These are phyloP conservation scores for Pichia nanzhaoensis DNA, from an alignment of 805 yeast genomes.

Conservation along the genomic window DNA sequence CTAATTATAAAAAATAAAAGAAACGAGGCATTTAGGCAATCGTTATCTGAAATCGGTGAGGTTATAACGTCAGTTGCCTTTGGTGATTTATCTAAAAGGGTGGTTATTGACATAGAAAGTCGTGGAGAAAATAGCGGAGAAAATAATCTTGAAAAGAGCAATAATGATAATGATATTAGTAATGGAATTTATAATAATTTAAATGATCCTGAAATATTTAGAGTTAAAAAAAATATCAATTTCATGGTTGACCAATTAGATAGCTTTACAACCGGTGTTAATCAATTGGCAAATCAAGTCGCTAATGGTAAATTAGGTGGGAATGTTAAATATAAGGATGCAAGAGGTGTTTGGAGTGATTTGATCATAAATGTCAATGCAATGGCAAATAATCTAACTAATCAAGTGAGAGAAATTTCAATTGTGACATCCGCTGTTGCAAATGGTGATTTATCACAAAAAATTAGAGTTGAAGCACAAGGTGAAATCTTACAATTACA, in stretches of 20 bases:
- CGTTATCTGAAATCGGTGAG: conserved; percentile 73
- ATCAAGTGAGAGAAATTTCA: conserved; percentile 83
- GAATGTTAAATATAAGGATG: conserved; percentile 77
- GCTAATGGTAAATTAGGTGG: conserved; percentile 90
- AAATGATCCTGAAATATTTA: conserved; percentile 66
- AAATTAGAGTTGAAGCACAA: conserved; percentile 85
- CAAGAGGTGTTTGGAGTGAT: conserved; percentile 83
- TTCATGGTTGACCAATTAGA: conserved; percentile 86
- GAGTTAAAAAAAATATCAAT: conserved; percentile 75
- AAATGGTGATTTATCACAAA: conserved; percentile 73
- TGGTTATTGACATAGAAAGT: conserved; percentile 46
- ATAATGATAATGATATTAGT: conserved; percentile 1
- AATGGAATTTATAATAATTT: conserved; percentile 39
- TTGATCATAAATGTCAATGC: conserved; percentile 79
- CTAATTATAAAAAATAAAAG: conserved; percentile 32
- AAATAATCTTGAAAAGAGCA: neutral
- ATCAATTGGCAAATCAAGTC: conserved; percentile 82
- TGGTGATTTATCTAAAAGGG: conserved; percentile 82
- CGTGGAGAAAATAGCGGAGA: neutral
- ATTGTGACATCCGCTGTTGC: conserved; percentile 89
- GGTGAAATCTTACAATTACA: conserved; percentile 83
- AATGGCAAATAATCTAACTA: conserved; percentile 82
- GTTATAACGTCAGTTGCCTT: conserved; percentile 84
- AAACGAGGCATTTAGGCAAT: conserved; percentile 64
- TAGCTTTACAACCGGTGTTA: conserved; percentile 74